Base-by-base conservation (phyloP, 306 rosid species). In the Vicia villosa region DNA sequence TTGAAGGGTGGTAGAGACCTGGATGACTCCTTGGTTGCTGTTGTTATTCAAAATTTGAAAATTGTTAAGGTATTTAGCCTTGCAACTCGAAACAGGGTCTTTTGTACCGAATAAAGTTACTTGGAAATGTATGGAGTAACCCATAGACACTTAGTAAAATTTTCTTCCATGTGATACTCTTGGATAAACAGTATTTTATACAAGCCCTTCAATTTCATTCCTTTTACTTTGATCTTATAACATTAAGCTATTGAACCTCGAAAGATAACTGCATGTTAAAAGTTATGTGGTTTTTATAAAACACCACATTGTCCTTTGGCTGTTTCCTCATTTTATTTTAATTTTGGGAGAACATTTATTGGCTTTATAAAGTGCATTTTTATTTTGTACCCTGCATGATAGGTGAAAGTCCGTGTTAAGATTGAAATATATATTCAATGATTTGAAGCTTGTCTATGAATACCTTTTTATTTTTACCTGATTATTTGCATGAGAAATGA, bases 31-130 rank as follows among this genome's bases (percentile, higher is more conserved):
- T 78, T 94, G 86, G 52, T 78, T 3, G 97, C 98, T 63, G 91
- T 79, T 70, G 81, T 87, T 63, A 85, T 94, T 80, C 84, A 76
- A 74, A 90, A 88, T 83, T 81, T 94, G 86, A 94, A 85, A 88
- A 87, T 86, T 68, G 88, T 91, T 67, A 77, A 84, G 96, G 98
- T 91, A 77, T 70, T 74, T 55, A 63, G 47, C 57, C 59, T 83
- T 68, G 62, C 58, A 10, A 74, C 82, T 77, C 20, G 26, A 37
- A 58, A 51, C 38, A 13, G 51, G 64, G 49, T 38, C 47, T 55
- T 68, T 16, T 58, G 66, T 75, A 69, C 66, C 69, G 68, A 52
- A 71, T 59, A 43, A 62, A 75, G 58, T 63, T 61, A 51, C 32
- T 60, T 15, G 24, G 14, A 66, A 26, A 50, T 74, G 46, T 12